phyloP scores from a whole-genome alignment of 306 rosid genomes.

The Mimosa bimucronata region DNA sequence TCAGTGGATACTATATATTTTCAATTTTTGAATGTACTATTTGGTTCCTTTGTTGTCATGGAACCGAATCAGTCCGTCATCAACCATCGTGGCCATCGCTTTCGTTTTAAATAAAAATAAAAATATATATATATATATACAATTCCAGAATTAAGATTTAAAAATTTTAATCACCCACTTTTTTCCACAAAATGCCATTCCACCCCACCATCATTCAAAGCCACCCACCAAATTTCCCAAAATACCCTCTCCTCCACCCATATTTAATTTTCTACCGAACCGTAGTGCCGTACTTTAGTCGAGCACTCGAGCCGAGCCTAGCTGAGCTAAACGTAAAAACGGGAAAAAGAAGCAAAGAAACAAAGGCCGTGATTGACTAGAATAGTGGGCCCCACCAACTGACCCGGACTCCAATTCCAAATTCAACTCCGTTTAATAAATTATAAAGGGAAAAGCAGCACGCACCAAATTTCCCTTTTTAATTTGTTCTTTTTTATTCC shows the following conservation, averaged over 20 bases:
- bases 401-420: constrained; percentile 65
- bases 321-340: constrained; percentile 28
- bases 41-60: neutral
- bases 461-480: constrained; percentile 33
- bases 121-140: no score
- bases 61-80: neutral
- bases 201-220: constrained; percentile 13
- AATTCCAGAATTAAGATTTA: no score
- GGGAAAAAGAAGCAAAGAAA: constrained; percentile 11
- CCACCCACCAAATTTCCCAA: constrained; percentile 3
- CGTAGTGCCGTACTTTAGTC: constrained; percentile 33
- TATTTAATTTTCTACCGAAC: constrained; percentile 36
- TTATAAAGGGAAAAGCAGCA: constrained; percentile 39
- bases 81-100: neutral
- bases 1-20: neutral
- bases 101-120: neutral
- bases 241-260: constrained; percentile 37
- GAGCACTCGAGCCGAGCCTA: constrained; percentile 31
- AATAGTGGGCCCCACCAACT: constrained; percentile 52
- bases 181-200: neutral
- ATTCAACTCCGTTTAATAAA: constrained; percentile 56
- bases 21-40: neutral
- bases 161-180: neutral
- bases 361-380: constrained; percentile 60
- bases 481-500: neutral